A percentile compares a stretch with the other conserved stretches of the same genome.
These are phyloP conservation scores for Yamadazyma dushanensis DNA, from an alignment of 1,139 yeast species.

Conservation along the genomic window DNA sequence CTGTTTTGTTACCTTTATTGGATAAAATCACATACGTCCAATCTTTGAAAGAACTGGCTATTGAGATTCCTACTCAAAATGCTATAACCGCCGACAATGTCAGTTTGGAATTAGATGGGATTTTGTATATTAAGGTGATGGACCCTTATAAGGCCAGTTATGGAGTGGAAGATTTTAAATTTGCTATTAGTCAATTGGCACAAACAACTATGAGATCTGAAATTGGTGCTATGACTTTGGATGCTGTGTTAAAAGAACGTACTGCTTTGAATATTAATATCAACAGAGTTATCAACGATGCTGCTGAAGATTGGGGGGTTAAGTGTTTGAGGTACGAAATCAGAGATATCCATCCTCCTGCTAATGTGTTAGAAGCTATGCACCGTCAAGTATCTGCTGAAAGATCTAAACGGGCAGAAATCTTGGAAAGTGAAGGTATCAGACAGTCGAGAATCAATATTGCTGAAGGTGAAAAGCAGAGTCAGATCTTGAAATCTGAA, in stretches of 20 bases:
- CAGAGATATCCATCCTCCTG: constrained; percentile 86
- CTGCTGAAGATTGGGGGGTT: constrained; percentile 86
- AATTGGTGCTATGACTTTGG: constrained; percentile 79
- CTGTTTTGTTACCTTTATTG: constrained; percentile 67
- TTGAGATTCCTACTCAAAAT: constrained; percentile 80
- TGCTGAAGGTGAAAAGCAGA: constrained; percentile 78
- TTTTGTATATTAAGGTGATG: constrained; percentile 70
- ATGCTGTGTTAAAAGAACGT: constrained; percentile 74
- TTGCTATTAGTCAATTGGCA: constrained; percentile 82
- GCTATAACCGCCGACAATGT: constrained; percentile 89
- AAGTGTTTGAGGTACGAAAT: constrained; percentile 83
- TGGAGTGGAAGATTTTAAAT: constrained; percentile 86
- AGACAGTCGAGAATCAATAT: constrained; percentile 76
- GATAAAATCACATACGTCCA: constrained; percentile 82
- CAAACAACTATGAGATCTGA: constrained; percentile 91
- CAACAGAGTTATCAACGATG: constrained; percentile 78
- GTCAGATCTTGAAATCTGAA: constrained; percentile 70
- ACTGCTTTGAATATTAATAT: constrained; percentile 71
- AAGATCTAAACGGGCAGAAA: constrained; percentile 82
- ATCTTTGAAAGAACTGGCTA: constrained; percentile 76
- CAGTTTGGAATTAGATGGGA: constrained; percentile 81
- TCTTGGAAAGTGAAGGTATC: constrained; percentile 82
- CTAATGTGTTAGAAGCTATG: constrained; percentile 86
- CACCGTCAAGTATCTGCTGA: constrained; percentile 88
- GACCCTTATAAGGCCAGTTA: constrained; percentile 87